Percentiles rank a stretch among this genome's conserved stretches.
phyloP scores from a whole-genome alignment of 768 basidiomycete species.

The Trametes gibbosa region DNA sequence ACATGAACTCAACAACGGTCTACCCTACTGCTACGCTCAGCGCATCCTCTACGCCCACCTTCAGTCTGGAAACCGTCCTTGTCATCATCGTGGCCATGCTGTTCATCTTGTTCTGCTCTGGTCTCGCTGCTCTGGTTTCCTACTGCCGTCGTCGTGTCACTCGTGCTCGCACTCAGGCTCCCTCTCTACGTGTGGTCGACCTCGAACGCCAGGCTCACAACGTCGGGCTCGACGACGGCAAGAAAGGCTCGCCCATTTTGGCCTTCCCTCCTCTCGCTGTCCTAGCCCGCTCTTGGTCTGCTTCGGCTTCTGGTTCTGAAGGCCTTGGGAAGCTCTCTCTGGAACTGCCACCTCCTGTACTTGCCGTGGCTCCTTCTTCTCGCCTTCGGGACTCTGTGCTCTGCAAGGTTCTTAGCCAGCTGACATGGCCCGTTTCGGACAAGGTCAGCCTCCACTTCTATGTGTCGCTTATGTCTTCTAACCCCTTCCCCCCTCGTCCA shows the following conservation, averaged over 20 bases:
- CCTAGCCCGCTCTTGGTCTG: slow-evolving; percentile 1
- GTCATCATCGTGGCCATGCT: slow-evolving; percentile 5
- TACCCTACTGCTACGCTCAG: not conserved
- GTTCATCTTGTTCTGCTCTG: not conserved
- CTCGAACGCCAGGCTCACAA: not conserved
- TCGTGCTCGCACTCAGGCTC: not conserved
- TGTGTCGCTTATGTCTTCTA: no score
- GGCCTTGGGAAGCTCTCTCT: not conserved
- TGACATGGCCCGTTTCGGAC: not conserved
- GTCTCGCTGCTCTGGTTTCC: not conserved
- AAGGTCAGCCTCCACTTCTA: not conserved
- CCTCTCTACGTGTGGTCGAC: not conserved
- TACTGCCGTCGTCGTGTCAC: not conserved
- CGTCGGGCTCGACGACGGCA: not conserved
- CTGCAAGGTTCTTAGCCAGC: slow-evolving; percentile 5
- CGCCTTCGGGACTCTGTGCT: slow-evolving; percentile 16
- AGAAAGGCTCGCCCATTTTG: not conserved
- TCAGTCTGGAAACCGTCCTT: not conserved
- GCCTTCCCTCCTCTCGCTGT: not conserved
- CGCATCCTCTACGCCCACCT: not conserved
- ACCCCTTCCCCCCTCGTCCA: not conserved
- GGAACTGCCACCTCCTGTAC: not conserved
- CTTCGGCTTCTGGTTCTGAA: not conserved
- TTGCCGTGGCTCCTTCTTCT: slow-evolving; percentile 1
- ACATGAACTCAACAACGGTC: not conserved